Base-by-base conservation (phyloP, 2,329 filamentous ascomycete species). In the Diplocarpon mali region DNA sequence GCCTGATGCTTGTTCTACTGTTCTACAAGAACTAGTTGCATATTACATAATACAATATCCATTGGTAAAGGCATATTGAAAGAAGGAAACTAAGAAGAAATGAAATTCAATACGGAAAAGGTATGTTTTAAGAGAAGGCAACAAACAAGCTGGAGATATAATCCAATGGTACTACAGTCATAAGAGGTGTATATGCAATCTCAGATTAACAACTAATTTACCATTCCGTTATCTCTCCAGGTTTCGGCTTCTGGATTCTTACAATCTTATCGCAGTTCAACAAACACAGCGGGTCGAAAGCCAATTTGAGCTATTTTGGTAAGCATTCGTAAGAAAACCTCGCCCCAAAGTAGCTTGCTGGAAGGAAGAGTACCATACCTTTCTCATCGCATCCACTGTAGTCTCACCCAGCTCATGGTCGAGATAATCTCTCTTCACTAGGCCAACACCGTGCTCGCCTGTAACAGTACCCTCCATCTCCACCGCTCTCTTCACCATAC, bases 381-480 rank as follows among this genome's bases (percentile, higher is more conserved):
- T 85, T 64, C 85, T 75, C 85, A 93, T 93, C 16, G 82, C 71
- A 65, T 89, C 83, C 8, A 93, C 84, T 0, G 85, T 86, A 11
- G 66, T 69, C 61, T 78, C 69, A 11, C 85, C 84, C 34, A 92
- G 68, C 65, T 93, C 85, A 58, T 89, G 82, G 9, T 78, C 72
- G 35, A 93, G 70, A 59, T 90, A 90, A 60, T 92, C 85, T 54
- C 85, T 71, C 74, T 93, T 93, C 45, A 90, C 83, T 38, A 93
- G 67, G 6, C 85, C 85, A 42, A 92, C 80, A 35, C 85, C 85
- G 62, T 93, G 85, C 64, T 93, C 85, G 43, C 85, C 86, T 11
- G 85, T 89, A 1, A 88, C 85, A 0, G 86, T 92, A 8, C 86
- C 86, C 64, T 92, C 85, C 68, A 88, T 75, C 66, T 87, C 83